Percentiles rank a stretch among this genome's conserved stretches.
Conservation (phyloP, 2,329 filamentous ascomycete species). For the Ambrosiella xylebori region DNA sequence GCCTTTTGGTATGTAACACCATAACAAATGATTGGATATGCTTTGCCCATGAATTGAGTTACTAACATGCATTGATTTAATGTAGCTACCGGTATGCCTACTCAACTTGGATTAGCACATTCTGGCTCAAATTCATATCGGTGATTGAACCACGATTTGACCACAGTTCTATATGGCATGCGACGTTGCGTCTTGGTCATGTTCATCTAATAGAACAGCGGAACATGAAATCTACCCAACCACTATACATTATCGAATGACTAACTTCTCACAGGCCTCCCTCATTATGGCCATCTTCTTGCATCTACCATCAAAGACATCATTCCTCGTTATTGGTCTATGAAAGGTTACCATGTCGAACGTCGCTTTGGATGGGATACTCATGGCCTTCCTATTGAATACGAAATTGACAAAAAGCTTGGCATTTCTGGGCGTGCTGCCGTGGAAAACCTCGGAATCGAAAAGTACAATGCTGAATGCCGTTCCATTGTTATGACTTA, state of each 20-base stretch:
- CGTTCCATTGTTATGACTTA: conserved; percentile 75
- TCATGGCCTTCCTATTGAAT: conserved; percentile 73
- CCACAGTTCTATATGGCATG: too few species aligned
- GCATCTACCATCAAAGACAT: conserved; percentile 87
- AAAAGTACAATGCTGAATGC: conserved; percentile 72
- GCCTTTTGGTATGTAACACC: conserved; percentile 32
- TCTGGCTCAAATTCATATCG: not conserved
- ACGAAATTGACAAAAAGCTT: conserved; percentile 83
- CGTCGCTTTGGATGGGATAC: conserved; percentile 77
- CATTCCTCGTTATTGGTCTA: conserved; percentile 79
- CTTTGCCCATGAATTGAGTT: not conserved
- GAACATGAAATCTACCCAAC: not conserved
- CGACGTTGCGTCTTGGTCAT: too few species aligned
- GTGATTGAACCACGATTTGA: not conserved
- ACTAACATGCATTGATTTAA: not conserved
- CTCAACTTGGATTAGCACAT: not conserved
- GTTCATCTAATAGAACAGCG: too few species aligned
- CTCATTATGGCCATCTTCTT: conserved; percentile 42
- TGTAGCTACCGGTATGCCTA: conserved; percentile 13
- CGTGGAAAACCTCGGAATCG: conserved; percentile 63
- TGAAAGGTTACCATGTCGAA: conserved; percentile 77
- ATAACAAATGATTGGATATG: not conserved
- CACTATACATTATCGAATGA: not conserved
- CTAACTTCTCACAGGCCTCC: conserved; percentile 14
- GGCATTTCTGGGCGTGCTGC: conserved; percentile 66